Evolutionary conservation across 148 eudicot genomes (phyloP), one percentile per base, ranked within the genome.

Genomic region (Diospyros lotus): DNA sequence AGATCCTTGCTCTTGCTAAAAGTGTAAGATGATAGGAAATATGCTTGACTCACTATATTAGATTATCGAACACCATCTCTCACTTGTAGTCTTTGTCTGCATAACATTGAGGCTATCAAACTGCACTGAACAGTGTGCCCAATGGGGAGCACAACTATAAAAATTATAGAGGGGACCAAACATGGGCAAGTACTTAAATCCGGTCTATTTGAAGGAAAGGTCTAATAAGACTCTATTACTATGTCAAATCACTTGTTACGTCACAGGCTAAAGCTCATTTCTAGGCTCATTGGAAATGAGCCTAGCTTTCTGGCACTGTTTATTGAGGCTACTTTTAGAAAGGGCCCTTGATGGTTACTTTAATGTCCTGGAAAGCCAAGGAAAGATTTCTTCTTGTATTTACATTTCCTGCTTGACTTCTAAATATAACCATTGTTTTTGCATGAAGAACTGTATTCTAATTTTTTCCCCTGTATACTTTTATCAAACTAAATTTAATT

Each of bases 351-450:
- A 40, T n/a, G 63, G 17, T 56, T 2, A 2, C 6, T 43, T 71
- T 55, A 2, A 39, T 55, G n/a, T 67, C 50, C 28, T 71, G 64
- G 74, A 46, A 11, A 72, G 42, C 18, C 9, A 5, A n/a, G 42
- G 65, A 45, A 58, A 72, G 75, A 52, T 44, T 72, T 44, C 52
- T 59, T 72, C 28, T 56, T 42, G 42, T 17, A 56, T 9, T 13
- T 71, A 15, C 51, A 42, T 71, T 58, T 71, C 5, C 75, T 45
- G 11, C 8, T 73, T 38, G 66, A 59, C 50, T 73, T 73, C 64
- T 50, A 28, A 13, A 38, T 61, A 15, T 14, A 73, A 50, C 56
- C 48, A 58, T 58, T 61, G 2, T 61, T 60, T 44, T 45, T 73
- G 18, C 10, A 67, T 12, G n/a, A 67, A 18, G 55, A 17, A 18